These are phyloP conservation scores for Corylus americana DNA, from an alignment of 306 rosid genomes.

Conservation along the genomic window DNA sequence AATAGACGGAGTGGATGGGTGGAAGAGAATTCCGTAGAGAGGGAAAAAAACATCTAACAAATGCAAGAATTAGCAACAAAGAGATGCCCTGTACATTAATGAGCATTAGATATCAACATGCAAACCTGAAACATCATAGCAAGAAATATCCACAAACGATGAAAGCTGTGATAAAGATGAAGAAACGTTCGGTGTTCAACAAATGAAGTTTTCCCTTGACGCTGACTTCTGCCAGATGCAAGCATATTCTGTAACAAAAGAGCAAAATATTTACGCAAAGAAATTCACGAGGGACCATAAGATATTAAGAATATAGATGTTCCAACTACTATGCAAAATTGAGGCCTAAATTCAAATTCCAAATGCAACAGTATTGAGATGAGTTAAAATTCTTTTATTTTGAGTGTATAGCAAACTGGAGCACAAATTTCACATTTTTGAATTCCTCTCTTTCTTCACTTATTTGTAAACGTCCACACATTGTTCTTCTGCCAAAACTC, in stretches of 20 bases:
- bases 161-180: conserved; percentile 94
- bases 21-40: background rate
- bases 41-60: background rate
- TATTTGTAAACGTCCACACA: background rate
- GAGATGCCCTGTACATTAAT: background rate
- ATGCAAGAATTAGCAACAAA: background rate
- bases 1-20: background rate
- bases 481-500: background rate
- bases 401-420: background rate
- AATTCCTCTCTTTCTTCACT: background rate
- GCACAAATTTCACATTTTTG: background rate
- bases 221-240: conserved; percentile 52
- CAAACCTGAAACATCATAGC: conserved; percentile 97
- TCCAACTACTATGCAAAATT: background rate
- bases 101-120: conserved; percentile 5
- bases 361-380: background rate
- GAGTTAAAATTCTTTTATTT: background rate
- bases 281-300: background rate
- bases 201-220: conserved; percentile 88
- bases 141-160: conserved; percentile 93
- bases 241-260: conserved; percentile 51
- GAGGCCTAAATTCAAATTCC: background rate
- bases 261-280: conserved; percentile 9
- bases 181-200: conserved; percentile 96
- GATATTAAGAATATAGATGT: background rate